Conservation (phyloP, 2,329 filamentous ascomycete genomes). For the Aureobasidium sp. region DNA sequence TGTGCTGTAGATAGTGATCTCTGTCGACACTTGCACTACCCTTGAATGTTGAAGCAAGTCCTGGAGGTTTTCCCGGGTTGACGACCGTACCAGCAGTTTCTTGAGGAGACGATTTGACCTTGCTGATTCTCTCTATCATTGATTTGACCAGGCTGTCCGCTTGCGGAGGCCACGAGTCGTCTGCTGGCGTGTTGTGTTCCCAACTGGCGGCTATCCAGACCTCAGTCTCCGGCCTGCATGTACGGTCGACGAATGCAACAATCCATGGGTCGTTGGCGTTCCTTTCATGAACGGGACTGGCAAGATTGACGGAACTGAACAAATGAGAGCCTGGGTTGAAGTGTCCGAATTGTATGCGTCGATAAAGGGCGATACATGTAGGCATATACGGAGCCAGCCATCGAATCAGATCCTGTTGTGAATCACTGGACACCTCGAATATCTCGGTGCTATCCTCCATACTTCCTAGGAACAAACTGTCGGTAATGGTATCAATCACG, state of each 20-base stretch:
- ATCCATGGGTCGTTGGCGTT: constrained; percentile 30
- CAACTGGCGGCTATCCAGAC: constrained; percentile 48
- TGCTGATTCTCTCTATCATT: background rate
- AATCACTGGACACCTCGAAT: background rate
- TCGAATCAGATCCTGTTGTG: constrained; percentile 27
- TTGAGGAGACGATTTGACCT: background rate
- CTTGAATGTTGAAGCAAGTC: background rate
- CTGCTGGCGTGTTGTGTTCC: constrained; percentile 15
- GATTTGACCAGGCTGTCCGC: background rate
- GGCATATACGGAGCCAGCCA: constrained; percentile 47
- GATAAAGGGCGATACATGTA: constrained; percentile 50
- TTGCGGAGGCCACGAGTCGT: background rate
- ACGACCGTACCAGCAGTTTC: background rate
- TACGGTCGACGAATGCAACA: constrained; percentile 53
- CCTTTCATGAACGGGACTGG: background rate
- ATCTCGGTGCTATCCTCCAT: background rate
- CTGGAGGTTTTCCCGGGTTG: background rate
- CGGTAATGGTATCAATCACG: background rate
- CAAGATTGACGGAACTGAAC: constrained; percentile 31
- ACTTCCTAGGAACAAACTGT: background rate
- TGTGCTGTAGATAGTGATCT: constrained; percentile 1
- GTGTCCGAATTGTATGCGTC: constrained; percentile 52
- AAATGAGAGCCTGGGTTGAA: constrained; percentile 35
- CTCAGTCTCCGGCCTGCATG: constrained; percentile 53
- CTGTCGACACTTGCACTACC: background rate